Evolutionary conservation across 1,284 basidiomycete species (phyloP), one percentile per base, ranked within the genome.

Genomic region (Puccinia triticina): DNA sequence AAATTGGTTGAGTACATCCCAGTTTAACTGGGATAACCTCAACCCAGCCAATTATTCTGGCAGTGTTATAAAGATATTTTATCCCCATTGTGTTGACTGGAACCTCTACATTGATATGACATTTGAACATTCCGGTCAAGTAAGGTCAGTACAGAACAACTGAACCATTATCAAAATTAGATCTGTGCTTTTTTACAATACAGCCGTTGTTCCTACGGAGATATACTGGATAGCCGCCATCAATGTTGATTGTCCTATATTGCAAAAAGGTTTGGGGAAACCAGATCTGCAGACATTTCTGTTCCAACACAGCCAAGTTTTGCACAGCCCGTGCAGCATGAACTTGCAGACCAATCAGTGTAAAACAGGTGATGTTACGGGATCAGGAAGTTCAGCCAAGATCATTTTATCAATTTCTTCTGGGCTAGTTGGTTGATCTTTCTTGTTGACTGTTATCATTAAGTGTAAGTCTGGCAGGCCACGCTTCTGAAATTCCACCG

Each of bases 381-480:
- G 87, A 83, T 90, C 88, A 23, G 90, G 90, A 83, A 88, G 86
- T 1, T 85, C 66, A 18, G 90, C 89, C 23, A 79, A 88, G 21
- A 90, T 87, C 21, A 86, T 73, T 0, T 83, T 67, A 83, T 90
- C 89, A 53, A 90, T 85, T 23, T 87, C 87, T 11, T n/a, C n/a
- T n/a, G n/a, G n/a, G n/a, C n/a, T n/a, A n/a, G n/a, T n/a, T n/a
- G n/a, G n/a, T n/a, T n/a, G n/a, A n/a, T n/a, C n/a, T n/a, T n/a
- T n/a, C n/a, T n/a, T n/a, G n/a, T n/a, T n/a, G n/a, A n/a, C n/a
- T n/a, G n/a, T n/a, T n/a, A n/a, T n/a, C n/a, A n/a, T n/a, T n/a
- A n/a, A n/a, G n/a, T n/a, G n/a, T n/a, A n/a, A n/a, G n/a, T n/a
- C n/a, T n/a, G n/a, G n/a, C n/a, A n/a, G n/a, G n/a, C n/a, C n/a